Evolutionary conservation across 179 eudicot species (phyloP).

Genomic region (Pouteria campechiana): DNA sequence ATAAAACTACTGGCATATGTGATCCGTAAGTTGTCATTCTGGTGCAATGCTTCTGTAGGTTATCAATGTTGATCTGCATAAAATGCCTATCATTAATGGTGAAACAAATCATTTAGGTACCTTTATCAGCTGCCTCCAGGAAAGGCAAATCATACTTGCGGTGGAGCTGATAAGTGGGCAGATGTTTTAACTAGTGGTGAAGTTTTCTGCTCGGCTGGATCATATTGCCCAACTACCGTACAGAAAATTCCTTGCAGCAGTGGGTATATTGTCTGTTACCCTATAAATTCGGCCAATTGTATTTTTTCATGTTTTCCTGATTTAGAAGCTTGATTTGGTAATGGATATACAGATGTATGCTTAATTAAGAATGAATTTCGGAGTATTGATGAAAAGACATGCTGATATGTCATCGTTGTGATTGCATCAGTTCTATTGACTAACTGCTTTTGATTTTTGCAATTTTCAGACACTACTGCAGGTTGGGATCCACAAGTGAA

Average conservation of each 20-base stretch:
- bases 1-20: conserved; percentile 62
- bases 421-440: not conserved
- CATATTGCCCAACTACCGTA: conserved; percentile 61
- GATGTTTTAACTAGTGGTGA: conserved; percentile 47
- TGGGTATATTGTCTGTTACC: conserved; percentile 56
- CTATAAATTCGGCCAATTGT: conserved; percentile 9
- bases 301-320: not conserved
- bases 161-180: conserved; percentile 80
- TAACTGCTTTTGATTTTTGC: not conserved
- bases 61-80: not conserved
- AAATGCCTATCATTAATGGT: too few relatives aligned
- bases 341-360: not conserved
- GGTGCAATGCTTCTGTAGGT: too few relatives aligned
- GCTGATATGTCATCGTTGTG: not conserved
- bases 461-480: conserved; percentile 59
- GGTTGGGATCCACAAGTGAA: conserved; percentile 61
- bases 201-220: conserved; percentile 84
- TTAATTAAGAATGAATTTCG: not conserved
- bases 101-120: conserved; percentile 27
- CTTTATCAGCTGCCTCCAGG: conserved; percentile 65
- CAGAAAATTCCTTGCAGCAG: conserved; percentile 45
- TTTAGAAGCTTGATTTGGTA: not conserved
- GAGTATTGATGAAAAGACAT: not conserved
- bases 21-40: conserved; percentile 68
- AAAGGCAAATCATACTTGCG: conserved; percentile 63